Evolutionary conservation across 768 basidiomycete species (phyloP), one percentile per base, ranked within the genome.

Genomic region (Mycena filopes): DNA sequence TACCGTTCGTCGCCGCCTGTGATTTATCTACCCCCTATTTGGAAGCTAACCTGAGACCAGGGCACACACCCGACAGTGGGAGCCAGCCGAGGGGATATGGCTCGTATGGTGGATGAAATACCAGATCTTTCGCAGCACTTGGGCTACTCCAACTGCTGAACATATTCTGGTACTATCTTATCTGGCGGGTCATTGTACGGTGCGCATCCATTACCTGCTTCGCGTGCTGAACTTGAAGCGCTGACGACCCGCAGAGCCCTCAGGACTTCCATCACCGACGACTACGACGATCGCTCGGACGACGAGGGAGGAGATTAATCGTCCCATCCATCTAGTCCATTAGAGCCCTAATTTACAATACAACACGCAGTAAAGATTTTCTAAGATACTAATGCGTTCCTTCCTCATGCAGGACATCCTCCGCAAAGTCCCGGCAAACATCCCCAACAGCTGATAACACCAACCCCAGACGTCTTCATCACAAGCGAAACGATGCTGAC

Each of bases 151-250:
- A 96, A 74, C 70, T 86, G 41, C 82, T 99, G 71, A 98, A 98
- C 74, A 63, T 97, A 25, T 98, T 98, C 83, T 98, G 96, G 96
- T 97, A 93, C 76, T 88, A 83, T 78, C 81, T 95, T 26, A 95
- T 98, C 75, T 77, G 86, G 74, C 88, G 94, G 57, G 90, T 97
- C 55, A 81, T 92, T 18, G 76, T 84, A 49, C 84, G 92, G 94
- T 95, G 67, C 80, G 43, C 55, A 10, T 29, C n/a, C 18, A 29
- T 13, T 60, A 25, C 33, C 25, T 46, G n/a, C 7, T 11, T 48
- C 20, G 1, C 38, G 6, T 15, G 36, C 15, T 15, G 36, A 36
- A 11, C 15, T 36, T 15, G 4, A 7, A 4, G 36, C 36, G 36
- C 36, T 36, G 15, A 36, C 4, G 9, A 15, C 15, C 15, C 36